Evolutionary conservation across 2,329 filamentous ascomycete species (phyloP).

Genomic region (Gaeumannomyces sp.): DNA sequence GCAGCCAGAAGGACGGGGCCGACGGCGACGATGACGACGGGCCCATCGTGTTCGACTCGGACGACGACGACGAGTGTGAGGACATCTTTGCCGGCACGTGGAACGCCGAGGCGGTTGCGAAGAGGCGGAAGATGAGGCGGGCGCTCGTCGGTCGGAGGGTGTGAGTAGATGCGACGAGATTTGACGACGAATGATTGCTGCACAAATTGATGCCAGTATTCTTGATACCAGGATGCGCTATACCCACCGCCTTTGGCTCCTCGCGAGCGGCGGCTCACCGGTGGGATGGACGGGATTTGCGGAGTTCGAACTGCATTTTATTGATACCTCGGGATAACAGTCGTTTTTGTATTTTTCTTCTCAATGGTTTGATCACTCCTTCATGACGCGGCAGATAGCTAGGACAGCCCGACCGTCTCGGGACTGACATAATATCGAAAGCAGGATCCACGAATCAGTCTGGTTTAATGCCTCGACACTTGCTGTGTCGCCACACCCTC

Average conservation of each 20-base stretch:
- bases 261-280: not conserved
- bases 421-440: not conserved
- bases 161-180: not conserved
- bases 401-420: not conserved
- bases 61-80: constrained; percentile 61
- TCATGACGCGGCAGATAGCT: not conserved
- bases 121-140: constrained; percentile 22
- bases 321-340: not conserved
- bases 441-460: not conserved
- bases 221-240: not conserved
- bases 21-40: constrained; percentile 13
- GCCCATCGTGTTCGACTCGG: constrained; percentile 51
- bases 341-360: not conserved
- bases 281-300: not conserved
- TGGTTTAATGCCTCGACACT: not conserved
- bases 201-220: not conserved
- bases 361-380: not conserved
- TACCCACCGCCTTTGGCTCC: not conserved
- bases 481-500: not conserved
- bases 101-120: constrained; percentile 47
- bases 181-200: not conserved
- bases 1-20: constrained; percentile 11
- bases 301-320: not conserved
- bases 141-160: not conserved
- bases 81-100: constrained; percentile 58